phyloP scores from a whole-genome alignment of 2,329 filamentous ascomycete species.

The Ophiostoma populinum region DNA sequence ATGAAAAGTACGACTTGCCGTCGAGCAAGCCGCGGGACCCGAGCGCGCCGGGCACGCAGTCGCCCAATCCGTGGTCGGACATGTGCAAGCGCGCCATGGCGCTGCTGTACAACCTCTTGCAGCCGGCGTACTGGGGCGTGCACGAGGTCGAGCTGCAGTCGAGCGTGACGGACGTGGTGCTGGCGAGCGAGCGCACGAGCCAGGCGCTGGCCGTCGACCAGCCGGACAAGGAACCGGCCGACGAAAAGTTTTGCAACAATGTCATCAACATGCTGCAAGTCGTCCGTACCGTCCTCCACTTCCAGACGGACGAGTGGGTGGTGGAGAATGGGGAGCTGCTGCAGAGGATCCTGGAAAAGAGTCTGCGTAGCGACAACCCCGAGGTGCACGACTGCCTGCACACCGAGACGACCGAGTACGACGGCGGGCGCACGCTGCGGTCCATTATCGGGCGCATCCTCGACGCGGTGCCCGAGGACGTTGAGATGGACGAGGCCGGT shows the following conservation, averaged over 20 bases:
- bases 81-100: slow-evolving; percentile 73
- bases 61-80: slow-evolving; percentile 45
- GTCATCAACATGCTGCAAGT: slow-evolving; percentile 93
- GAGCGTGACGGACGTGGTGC: slow-evolving; percentile 72
- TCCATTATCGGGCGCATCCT: slow-evolving; percentile 69
- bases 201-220: slow-evolving; percentile 40
- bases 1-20: slow-evolving; percentile 66
- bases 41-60: slow-evolving; percentile 24
- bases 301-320: slow-evolving; percentile 83
- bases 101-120: slow-evolving; percentile 68
- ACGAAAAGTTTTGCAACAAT: slow-evolving; percentile 68
- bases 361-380: slow-evolving; percentile 69
- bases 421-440: slow-evolving; percentile 52
- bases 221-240: slow-evolving; percentile 44
- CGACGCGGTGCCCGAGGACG: slow-evolving; percentile 70
- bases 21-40: slow-evolving; percentile 48
- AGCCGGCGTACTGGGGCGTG: slow-evolving; percentile 79
- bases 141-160: slow-evolving; percentile 82
- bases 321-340: slow-evolving; percentile 57
- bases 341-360: slow-evolving; percentile 80
- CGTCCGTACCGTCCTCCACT: slow-evolving; percentile 72
- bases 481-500: slow-evolving; percentile 56
- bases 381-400: slow-evolving; percentile 92
- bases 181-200: slow-evolving; percentile 63
- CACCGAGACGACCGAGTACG: slow-evolving; percentile 48